A percentile compares a stretch with the other conserved stretches of the same genome.
Evolutionary conservation across 441 rosid species (phyloP).

Genomic region (Bruguiera hainesii): DNA sequence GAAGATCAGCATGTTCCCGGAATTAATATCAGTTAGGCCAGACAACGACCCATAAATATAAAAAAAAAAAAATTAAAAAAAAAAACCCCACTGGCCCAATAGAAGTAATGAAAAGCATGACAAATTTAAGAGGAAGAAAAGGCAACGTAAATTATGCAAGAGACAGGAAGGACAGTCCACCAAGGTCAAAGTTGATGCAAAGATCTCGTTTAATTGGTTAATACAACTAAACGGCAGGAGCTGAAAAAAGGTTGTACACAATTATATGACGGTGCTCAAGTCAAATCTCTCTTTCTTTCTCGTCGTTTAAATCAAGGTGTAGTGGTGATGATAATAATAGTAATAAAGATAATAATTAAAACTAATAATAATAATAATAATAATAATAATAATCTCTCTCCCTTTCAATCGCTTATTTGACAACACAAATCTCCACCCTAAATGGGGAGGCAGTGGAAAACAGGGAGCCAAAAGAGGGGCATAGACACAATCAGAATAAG

Average conservation of each 20-base stretch:
- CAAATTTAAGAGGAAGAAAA: not conserved
- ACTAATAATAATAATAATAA: too few relatives aligned
- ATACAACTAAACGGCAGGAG: not conserved
- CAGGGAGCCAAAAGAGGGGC: conserved; percentile 20
- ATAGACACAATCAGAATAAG: not conserved
- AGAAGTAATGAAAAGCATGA: conserved; percentile 8
- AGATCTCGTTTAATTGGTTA: not conserved
- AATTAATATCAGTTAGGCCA: conserved; percentile 12
- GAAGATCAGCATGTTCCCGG: conserved; percentile 25
- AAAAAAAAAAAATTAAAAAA: too few relatives aligned
- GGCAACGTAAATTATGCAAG: conserved; percentile 3
- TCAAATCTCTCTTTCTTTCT: conserved; percentile 2
- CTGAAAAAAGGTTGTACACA: not conserved
- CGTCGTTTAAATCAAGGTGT: conserved; percentile 14
- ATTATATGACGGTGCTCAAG: not conserved
- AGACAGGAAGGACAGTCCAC: conserved; percentile 27
- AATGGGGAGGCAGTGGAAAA: conserved; percentile 29
- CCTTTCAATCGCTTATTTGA: conserved; percentile 24
- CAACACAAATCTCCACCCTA: conserved; percentile 27
- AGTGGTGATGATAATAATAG: not conserved
- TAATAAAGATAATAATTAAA: too few relatives aligned
- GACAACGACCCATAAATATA: conserved; percentile 19
- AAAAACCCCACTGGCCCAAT: conserved; percentile 21
- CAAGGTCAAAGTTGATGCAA: conserved; percentile 31
- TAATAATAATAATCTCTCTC: not conserved